A percentile compares a stretch with the other conserved stretches of the same genome.
Conservation (phyloP, 768 basidiomycete genomes). For the Russula virescens region DNA sequence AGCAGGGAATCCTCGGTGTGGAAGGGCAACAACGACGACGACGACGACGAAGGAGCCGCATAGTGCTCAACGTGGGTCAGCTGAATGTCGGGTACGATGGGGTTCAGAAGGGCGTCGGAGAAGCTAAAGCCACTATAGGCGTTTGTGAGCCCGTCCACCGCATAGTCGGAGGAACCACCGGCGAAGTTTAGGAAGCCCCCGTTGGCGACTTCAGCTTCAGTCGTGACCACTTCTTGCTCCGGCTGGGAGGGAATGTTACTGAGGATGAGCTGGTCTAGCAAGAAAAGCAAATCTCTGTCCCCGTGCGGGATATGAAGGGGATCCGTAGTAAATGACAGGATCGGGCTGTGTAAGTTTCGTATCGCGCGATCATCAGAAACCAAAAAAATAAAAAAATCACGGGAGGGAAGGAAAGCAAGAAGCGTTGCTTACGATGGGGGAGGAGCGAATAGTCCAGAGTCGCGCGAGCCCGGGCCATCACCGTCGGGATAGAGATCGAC, state of each 20-base stretch:
- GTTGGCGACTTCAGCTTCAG: neutral
- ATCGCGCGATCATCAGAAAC: neutral
- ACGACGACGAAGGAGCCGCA: too few relatives aligned
- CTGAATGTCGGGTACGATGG: neutral
- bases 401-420: too few relatives aligned
- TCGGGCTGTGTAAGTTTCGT: neutral
- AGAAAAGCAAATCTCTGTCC: neutral
- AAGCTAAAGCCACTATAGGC: too few relatives aligned
- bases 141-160: too few relatives aligned
- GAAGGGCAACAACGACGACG: too few relatives aligned
- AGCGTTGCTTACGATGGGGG: neutral
- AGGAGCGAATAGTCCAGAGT: neutral
- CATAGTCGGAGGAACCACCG: too few relatives aligned
- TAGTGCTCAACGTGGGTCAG: neutral
- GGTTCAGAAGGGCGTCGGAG: neutral
- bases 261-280: too few relatives aligned
- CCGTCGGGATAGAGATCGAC: neutral
- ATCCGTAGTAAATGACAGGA: neutral
- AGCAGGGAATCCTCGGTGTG: too few relatives aligned
- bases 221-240: neutral
- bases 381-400: neutral
- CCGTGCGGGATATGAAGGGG: too few relatives aligned
- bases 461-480: too few relatives aligned
- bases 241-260: neutral
- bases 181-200: too few relatives aligned